Evolutionary conservation across 352 stramenopile species (phyloP).

Genomic region (Halophytophthora batemanensis): DNA sequence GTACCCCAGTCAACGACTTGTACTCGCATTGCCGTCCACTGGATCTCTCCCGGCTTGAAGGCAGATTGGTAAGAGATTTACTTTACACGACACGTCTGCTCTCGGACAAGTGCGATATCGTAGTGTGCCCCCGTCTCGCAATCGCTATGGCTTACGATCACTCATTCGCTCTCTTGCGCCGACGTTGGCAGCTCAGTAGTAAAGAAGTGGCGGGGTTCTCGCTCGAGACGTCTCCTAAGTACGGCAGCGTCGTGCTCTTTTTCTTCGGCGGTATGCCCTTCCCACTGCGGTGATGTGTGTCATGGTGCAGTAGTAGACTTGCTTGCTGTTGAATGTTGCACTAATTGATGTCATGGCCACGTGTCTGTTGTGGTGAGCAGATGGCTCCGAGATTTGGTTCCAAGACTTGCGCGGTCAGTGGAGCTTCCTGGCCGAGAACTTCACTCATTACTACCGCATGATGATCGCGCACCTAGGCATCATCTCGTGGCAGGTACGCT

Average conservation of each 20-base stretch:
- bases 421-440: conserved; percentile 68
- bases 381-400: conserved; percentile 62
- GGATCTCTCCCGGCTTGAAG: conserved; percentile 37
- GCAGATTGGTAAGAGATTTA: conserved; percentile 12
- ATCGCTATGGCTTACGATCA: too few species aligned
- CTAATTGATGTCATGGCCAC: too few species aligned
- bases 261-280: conserved; percentile 27
- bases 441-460: conserved; percentile 80
- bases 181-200: conserved; percentile 8
- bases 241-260: conserved; percentile 57
- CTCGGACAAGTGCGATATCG: too few species aligned
- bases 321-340: background rate
- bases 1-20: conserved; percentile 36
- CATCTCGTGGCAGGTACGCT: conserved; percentile 65
- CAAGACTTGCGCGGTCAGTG: conserved; percentile 49
- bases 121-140: too few species aligned
- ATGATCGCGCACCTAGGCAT: conserved; percentile 77
- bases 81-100: too few species aligned
- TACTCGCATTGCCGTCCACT: conserved; percentile 27
- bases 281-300: background rate
- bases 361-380: conserved; percentile 23
- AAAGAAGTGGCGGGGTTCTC: conserved; percentile 37
- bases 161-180: background rate
- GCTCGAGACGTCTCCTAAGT: conserved; percentile 53
- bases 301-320: background rate